Evolutionary conservation across 2,329 filamentous ascomycete genomes (phyloP), one percentile per base, ranked within the genome.

Genomic region (Penicillium sp.): DNA sequence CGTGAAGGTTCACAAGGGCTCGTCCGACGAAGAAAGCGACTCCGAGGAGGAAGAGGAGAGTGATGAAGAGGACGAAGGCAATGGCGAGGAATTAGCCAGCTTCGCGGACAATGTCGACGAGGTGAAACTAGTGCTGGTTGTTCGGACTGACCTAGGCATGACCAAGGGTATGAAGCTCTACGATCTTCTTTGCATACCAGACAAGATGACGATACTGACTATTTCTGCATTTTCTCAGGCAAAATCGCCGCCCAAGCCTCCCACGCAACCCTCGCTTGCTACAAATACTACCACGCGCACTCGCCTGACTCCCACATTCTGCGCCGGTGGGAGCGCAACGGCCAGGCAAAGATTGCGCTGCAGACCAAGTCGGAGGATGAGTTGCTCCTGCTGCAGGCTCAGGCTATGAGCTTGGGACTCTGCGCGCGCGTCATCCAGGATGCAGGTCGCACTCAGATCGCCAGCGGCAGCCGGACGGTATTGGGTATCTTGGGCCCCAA

Each of bases 231-330:
- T 33, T 40, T 52, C 29, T 6, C 56, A 95, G 92, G 92, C 64
- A 98, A 98, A 79, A 96, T 97, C 64, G 93, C 89, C 49, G 93
- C 93, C 6, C 93, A 97, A 73, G 92, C 88, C 73, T 88, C 86
- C 43, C 93, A 97, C 72, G 93, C 93, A n/a, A 95, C 92, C 3
- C 84, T 98, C 49, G 91, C 92, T 47, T 97, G 92, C 81, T 98
- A 95, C 83, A 97, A 96, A 75, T 76, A 84, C 51, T 83, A 95
- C 57, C 73, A 82, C 49, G 72, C 76, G 39, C 71, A 75, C 47
- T 75, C 81, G n/a, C 70, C 76, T 2, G 70, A 74, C 45, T 73
- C 78, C 45, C 73, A 80, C 35, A 75, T 95, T 45, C 81, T 98
- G 42, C 79, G 80, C 58, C 85, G 86, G 58, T 98, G 93, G 93